These are phyloP conservation scores for Moelleriella libera DNA, from an alignment of 2,329 filamentous ascomycete genomes.

Conservation along the genomic window DNA sequence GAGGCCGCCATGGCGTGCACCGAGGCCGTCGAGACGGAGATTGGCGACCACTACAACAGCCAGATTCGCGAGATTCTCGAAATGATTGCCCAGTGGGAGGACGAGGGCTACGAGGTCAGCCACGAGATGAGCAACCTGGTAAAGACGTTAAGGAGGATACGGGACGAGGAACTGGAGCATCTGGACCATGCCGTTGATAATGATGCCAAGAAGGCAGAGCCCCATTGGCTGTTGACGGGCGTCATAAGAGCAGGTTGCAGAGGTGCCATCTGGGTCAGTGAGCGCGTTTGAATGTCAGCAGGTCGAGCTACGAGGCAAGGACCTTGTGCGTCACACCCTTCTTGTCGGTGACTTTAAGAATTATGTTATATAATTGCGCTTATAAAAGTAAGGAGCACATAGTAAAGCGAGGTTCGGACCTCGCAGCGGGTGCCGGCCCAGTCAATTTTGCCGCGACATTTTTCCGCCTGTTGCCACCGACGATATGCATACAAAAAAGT, in stretches of 20 bases:
- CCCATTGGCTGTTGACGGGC: constrained; percentile 78
- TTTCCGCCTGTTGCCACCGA: no score
- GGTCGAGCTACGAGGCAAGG: no score
- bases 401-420: no score
- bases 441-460: no score
- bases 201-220: constrained; percentile 78
- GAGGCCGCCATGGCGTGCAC: constrained; percentile 98
- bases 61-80: constrained; percentile 73
- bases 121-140: constrained; percentile 64
- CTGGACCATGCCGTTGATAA: constrained; percentile 89
- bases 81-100: constrained; percentile 66
- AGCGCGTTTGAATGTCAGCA: constrained; percentile 39
- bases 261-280: constrained; percentile 84
- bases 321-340: no score
- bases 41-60: constrained; percentile 87
- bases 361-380: no score
- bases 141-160: constrained; percentile 61
- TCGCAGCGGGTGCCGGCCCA: no score
- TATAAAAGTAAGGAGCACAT: no score
- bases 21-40: constrained; percentile 96
- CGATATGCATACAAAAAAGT: no score
- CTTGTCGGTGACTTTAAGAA: no score
- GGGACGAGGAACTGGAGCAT: constrained; percentile 95
- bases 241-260: constrained; percentile 83
- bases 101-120: constrained; percentile 65